Evolutionary conservation across 345 rosid genomes (phyloP), one percentile per base, ranked within the genome.

Genomic region (Eutrema yunnanense): DNA sequence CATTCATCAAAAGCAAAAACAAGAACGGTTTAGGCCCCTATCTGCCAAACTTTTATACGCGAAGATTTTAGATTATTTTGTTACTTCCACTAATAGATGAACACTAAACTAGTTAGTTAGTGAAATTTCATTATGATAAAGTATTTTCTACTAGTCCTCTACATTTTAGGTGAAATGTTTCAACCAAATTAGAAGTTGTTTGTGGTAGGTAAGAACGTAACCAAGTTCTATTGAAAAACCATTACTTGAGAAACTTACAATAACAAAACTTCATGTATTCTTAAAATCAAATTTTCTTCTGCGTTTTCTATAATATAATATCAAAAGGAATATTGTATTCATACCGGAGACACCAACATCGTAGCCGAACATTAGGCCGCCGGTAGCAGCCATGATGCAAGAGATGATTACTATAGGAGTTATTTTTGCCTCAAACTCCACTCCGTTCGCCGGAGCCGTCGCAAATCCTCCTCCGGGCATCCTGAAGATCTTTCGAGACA

Each of bases 281-380:
- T 30, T 47, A 3, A 40, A 49, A 26, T 8, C 22, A 33, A 32
- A 10, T 0, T 54, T n/a, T 42, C 1, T 11, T 54, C 36, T 27
- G 33, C 46, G 22, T 69, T 32, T 3, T 32, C 6, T 32, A 32
- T 32, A 6, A 32, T 4, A 32, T 32, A 4, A 5, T 32, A 32
- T 32, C 26, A 32, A 32, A 32, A 32, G 12, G 6, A 34, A 46
- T 46, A 46, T 46, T 46, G 22, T n/a, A 58, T 30, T 44, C 42
- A 51, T 83, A 91, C 98, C 98, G 43, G 97, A 91, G 52, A 94
- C 86, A 49, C 98, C 97, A 48, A 91, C 86, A 62, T 91, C 98
- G 59, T 94, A 94, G 44, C 98, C 98, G 32, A 91, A 94, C 97
- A 94, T 92, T 81, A 94, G 97, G 3, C 98, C 98, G 0, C 98